phyloP scores from a whole-genome alignment of 2,329 filamentous ascomycete species.

The Tolypocladium pustulatum region DNA sequence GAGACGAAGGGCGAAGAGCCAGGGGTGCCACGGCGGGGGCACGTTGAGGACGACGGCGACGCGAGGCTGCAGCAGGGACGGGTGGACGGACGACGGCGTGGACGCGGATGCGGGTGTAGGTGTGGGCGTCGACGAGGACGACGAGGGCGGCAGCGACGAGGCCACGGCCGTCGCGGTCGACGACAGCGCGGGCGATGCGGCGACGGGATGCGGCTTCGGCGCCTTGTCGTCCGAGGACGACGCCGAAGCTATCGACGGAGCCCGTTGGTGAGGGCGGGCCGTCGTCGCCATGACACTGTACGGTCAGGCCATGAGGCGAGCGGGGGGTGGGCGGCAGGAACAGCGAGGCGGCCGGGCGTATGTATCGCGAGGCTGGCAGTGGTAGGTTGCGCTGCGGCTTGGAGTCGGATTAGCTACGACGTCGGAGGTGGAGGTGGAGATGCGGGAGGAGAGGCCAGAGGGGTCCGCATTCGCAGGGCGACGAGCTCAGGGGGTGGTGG shows the following conservation, averaged over 20 bases:
- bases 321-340: neutral
- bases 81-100: conserved; percentile 10
- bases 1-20: conserved; percentile 62
- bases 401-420: neutral
- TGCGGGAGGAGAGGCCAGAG: neutral
- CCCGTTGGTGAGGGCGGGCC: conserved; percentile 10
- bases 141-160: neutral
- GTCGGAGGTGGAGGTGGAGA: neutral
- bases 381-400: neutral
- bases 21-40: conserved; percentile 60
- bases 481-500: neutral
- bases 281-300: conserved; percentile 11
- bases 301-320: conserved; percentile 10
- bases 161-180: neutral
- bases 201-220: neutral
- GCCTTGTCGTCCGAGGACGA: conserved; percentile 5
- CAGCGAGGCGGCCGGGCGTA: neutral
- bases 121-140: neutral
- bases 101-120: neutral
- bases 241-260: conserved; percentile 7
- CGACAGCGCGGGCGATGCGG: neutral
- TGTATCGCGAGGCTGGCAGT: neutral
- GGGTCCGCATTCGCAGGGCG: neutral
- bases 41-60: conserved; percentile 71
- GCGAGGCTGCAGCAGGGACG: conserved; percentile 57